These are phyloP conservation scores for Pseudonitzschia pungens DNA, from an alignment of 108 stramenopile genomes.

Conservation along the genomic window DNA sequence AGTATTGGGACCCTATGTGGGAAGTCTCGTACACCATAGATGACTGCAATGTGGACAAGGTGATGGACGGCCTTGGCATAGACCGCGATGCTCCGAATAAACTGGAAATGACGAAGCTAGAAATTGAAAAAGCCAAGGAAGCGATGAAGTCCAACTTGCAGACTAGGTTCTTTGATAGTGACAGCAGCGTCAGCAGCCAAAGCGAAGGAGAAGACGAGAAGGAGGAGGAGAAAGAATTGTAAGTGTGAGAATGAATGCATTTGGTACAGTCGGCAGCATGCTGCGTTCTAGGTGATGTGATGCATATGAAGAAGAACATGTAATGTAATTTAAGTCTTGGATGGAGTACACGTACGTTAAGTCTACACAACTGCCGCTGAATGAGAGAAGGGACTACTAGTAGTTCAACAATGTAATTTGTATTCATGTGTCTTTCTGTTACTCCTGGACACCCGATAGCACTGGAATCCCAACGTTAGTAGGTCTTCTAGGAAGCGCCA, in stretches of 20 bases:
- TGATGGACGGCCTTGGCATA: constrained; percentile 67
- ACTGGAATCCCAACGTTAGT: too few species aligned
- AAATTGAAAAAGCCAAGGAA: constrained; percentile 17
- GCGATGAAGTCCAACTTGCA: constrained; percentile 7
- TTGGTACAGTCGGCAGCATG: neutral
- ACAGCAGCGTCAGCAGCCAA: constrained; percentile 8
- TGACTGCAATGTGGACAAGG: constrained; percentile 57
- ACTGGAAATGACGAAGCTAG: constrained; percentile 16
- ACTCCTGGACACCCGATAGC: too few species aligned
- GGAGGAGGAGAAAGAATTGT: neutral
- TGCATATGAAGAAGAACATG: too few species aligned
- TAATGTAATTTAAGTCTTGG: too few species aligned
- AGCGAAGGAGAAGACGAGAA: constrained; percentile 26
- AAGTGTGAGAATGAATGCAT: neutral
- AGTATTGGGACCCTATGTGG: constrained; percentile 60
- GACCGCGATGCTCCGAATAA: constrained; percentile 39
- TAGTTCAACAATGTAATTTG: too few species aligned
- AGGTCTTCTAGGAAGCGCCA: too few species aligned
- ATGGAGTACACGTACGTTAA: too few species aligned
- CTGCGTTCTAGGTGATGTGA: neutral
- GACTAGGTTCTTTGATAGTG: neutral
- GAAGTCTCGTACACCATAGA: constrained; percentile 50
- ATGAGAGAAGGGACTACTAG: too few species aligned
- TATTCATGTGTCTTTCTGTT: too few species aligned
- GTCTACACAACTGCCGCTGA: too few species aligned